These are phyloP conservation scores for Phaseolus lunatus DNA, from an alignment of 306 rosid genomes.

Conservation along the genomic window DNA sequence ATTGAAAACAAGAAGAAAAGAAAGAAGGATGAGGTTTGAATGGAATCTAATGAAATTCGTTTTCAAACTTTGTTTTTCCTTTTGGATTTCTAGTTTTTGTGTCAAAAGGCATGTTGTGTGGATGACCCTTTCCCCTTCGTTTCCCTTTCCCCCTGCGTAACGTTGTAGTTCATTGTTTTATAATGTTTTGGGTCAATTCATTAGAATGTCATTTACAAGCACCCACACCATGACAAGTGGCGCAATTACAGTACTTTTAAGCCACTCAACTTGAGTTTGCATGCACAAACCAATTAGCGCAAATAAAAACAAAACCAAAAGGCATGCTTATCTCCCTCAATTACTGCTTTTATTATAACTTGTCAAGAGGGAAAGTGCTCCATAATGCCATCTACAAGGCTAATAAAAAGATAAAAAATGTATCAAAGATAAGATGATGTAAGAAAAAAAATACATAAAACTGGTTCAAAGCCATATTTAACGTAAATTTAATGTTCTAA, in stretches of 20 bases:
- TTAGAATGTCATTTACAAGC: not conserved
- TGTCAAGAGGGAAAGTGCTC: not conserved
- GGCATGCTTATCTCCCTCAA: not conserved
- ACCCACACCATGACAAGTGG: not conserved
- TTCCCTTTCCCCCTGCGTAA: slow-evolving; percentile 46
- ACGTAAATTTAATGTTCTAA: no score
- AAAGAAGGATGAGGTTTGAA: not conserved
- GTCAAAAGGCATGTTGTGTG: slow-evolving; percentile 35
- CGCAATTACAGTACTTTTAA: not conserved
- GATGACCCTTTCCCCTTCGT: not conserved
- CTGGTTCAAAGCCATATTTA: no score
- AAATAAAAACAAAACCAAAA: not conserved
- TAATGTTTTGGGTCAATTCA: slow-evolving; percentile 19
- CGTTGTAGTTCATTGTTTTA: slow-evolving; percentile 8
- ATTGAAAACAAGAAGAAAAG: no score
- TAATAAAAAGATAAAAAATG: no score
- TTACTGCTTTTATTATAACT: not conserved
- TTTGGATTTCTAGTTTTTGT: not conserved
- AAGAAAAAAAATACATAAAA: no score
- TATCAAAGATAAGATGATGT: no score
- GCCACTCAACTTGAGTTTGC: slow-evolving; percentile 28
- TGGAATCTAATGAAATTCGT: not conserved
- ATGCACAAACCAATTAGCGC: slow-evolving; percentile 8
- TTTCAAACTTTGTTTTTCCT: slow-evolving; percentile 4
- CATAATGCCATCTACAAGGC: not conserved